Evolutionary conservation across 495 filamentous ascomycete species (phyloP).

Genomic region (Aspergillus wentii): DNA sequence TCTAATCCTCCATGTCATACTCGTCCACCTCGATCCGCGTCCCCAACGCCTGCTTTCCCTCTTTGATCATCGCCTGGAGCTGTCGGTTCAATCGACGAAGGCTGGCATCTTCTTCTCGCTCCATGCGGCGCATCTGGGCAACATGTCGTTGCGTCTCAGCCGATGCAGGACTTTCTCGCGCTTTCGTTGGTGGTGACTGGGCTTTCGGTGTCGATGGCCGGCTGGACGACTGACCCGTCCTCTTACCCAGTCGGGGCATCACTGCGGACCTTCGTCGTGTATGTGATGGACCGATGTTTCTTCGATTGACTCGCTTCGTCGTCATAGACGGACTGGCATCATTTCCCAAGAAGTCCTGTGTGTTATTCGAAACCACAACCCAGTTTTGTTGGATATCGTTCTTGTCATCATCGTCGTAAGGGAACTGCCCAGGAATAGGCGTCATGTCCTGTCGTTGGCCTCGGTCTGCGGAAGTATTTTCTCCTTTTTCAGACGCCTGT

Average conservation of each 20-base stretch:
- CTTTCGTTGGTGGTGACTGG: conserved; percentile 27
- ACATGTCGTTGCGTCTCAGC: conserved; percentile 65
- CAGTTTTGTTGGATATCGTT: conserved; percentile 58
- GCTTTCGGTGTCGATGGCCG: conserved; percentile 36
- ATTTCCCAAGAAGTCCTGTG: no score
- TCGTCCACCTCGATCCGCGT: conserved; percentile 72
- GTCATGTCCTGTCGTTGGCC: no score
- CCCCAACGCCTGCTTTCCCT: conserved; percentile 82
- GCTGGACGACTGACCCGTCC: conserved; percentile 20
- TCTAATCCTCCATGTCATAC: conserved; percentile 40
- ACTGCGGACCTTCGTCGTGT: conserved; percentile 18
- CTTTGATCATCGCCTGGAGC: conserved; percentile 77
- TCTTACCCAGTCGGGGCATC: conserved; percentile 21
- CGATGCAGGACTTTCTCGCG: conserved; percentile 41
- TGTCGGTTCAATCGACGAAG: conserved; percentile 73
- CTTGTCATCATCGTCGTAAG: conserved; percentile 49
- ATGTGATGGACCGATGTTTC: conserved; percentile 16
- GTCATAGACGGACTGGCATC: conserved; percentile 1
- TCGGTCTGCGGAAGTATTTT: no score
- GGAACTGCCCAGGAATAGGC: conserved; percentile 23
- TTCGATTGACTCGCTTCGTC: conserved; percentile 15
- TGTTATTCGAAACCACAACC: conserved; percentile 81
- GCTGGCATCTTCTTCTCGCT: conserved; percentile 72
- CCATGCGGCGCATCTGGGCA: conserved; percentile 60
- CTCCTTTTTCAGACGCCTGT: no score